These are phyloP conservation scores for Debaryomycetaceae sp. DNA, from an alignment of 1,139 yeast genomes.

Conservation along the genomic window DNA sequence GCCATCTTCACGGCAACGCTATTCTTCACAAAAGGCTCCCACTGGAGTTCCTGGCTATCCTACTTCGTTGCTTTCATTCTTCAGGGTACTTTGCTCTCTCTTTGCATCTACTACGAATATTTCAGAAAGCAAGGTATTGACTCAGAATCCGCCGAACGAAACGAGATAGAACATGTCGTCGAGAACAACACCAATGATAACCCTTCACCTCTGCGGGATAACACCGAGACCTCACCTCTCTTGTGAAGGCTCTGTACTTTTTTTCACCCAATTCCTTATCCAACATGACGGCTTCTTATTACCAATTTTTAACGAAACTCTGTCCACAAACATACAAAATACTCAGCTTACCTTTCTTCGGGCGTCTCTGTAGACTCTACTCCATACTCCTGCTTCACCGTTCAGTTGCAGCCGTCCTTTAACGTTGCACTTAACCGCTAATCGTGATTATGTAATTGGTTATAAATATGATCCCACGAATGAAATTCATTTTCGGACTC, in stretches of 20 bases:
- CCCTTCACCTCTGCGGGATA: neutral
- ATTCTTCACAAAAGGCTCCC: constrained; percentile 68
- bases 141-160: constrained; percentile 30
- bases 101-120: constrained; percentile 40
- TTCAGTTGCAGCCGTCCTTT: too few relatives aligned
- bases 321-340: too few relatives aligned
- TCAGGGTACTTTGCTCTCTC: constrained; percentile 46
- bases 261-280: too few relatives aligned
- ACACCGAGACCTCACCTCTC: neutral
- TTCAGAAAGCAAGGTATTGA: constrained; percentile 23
- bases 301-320: too few relatives aligned
- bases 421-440: neutral
- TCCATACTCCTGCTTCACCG: too few relatives aligned
- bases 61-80: constrained; percentile 68
- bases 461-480: constrained; percentile 6
- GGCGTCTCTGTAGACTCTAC: too few relatives aligned
- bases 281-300: too few relatives aligned
- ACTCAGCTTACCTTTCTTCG: too few relatives aligned
- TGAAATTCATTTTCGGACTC: constrained; percentile 19
- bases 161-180: constrained; percentile 31
- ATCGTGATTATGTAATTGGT: constrained; percentile 1
- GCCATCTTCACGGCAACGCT: constrained; percentile 71
- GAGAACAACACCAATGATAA: constrained; percentile 18
- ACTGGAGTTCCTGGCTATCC: constrained; percentile 88
- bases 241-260: neutral